Evolutionary conservation across 2,329 filamentous ascomycete genomes (phyloP).

Genomic region (Talaromyces marneffei): DNA sequence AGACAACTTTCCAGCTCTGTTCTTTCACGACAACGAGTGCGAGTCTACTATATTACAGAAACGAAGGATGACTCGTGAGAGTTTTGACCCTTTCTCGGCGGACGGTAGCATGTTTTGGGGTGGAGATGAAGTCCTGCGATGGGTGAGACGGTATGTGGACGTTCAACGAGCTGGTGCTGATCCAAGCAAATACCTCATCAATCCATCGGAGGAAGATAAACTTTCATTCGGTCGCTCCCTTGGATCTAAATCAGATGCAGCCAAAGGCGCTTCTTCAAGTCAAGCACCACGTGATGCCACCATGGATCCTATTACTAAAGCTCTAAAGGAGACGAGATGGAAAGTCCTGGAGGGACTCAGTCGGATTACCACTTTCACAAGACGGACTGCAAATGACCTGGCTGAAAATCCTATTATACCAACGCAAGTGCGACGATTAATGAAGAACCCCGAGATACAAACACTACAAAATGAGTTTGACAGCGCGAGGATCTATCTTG

Average conservation of each 20-base stretch:
- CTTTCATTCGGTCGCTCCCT: slow-evolving; percentile 61
- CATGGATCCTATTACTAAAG: slow-evolving; percentile 91
- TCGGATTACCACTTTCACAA: slow-evolving; percentile 93
- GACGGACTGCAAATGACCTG: slow-evolving; percentile 84
- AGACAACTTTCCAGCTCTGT: slow-evolving; percentile 89
- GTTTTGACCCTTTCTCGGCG: slow-evolving; percentile 84
- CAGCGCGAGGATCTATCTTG: slow-evolving; percentile 87
- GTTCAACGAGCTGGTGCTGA: slow-evolving; percentile 82
- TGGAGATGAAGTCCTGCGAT: slow-evolving; percentile 87
- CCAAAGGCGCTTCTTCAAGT: slow-evolving; percentile 29
- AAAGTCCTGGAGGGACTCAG: slow-evolving; percentile 94
- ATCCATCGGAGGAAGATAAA: slow-evolving; percentile 79
- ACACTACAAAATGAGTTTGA: slow-evolving; percentile 96
- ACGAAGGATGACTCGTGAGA: slow-evolving; percentile 75
- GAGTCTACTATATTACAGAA: slow-evolving; percentile 92
- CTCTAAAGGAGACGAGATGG: slow-evolving; percentile 92
- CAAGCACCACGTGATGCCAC: slow-evolving; percentile 54
- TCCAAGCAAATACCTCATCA: slow-evolving; percentile 83
- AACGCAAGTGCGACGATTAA: slow-evolving; percentile 74
- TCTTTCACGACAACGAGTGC: slow-evolving; percentile 97
- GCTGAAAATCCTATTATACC: slow-evolving; percentile 87
- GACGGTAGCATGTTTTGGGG: slow-evolving; percentile 87
- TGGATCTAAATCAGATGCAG: slow-evolving; percentile 41
- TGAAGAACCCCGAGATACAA: slow-evolving; percentile 90
- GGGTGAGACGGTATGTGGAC: slow-evolving; percentile 76